Conservation (phyloP, 169 alveolate species). For the Fabrea salina region DNA sequence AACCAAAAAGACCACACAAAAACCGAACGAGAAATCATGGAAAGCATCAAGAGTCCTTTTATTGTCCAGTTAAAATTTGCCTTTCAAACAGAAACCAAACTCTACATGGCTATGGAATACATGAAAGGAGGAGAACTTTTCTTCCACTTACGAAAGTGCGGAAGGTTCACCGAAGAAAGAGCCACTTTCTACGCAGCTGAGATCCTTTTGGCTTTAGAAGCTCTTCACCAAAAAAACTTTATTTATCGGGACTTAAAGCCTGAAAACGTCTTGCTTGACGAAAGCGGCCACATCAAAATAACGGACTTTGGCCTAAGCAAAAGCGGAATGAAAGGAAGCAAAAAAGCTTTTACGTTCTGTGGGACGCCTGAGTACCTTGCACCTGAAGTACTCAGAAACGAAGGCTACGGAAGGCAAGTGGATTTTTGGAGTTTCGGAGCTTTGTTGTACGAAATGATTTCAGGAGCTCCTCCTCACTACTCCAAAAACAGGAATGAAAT, state of each 20-base stretch:
- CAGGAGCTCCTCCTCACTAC: slow-evolving; percentile 64
- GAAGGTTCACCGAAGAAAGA: slow-evolving; percentile 61
- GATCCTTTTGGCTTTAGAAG: slow-evolving; percentile 68
- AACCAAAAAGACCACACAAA: slow-evolving; percentile 57
- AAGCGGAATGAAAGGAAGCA: slow-evolving; percentile 31
- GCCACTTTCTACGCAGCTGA: slow-evolving; percentile 77
- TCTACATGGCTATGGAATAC: slow-evolving; percentile 65
- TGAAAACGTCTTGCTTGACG: slow-evolving; percentile 74
- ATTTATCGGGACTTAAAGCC: slow-evolving; percentile 86
- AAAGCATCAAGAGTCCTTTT: slow-evolving; percentile 59
- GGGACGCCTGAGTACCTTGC: slow-evolving; percentile 83
- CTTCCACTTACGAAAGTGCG: slow-evolving; percentile 39
- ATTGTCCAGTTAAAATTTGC: slow-evolving; percentile 65
- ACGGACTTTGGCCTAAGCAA: slow-evolving; percentile 80
- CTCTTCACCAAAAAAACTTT: slow-evolving; percentile 78
- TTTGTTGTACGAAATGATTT: slow-evolving; percentile 70
- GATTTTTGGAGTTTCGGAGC: slow-evolving; percentile 83
- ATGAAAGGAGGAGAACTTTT: slow-evolving; percentile 70
- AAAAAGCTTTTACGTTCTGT: slow-evolving; percentile 54
- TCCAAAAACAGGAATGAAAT: slow-evolving; percentile 27
- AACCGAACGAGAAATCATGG: slow-evolving; percentile 65
- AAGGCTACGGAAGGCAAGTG: slow-evolving; percentile 72
- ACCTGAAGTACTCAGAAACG: slow-evolving; percentile 69
- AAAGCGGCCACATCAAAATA: slow-evolving; percentile 66
- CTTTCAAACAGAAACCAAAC: slow-evolving; percentile 59